Evolutionary conservation across 78 protist genomes (phyloP).

Genomic region (Bodo saltans): DNA sequence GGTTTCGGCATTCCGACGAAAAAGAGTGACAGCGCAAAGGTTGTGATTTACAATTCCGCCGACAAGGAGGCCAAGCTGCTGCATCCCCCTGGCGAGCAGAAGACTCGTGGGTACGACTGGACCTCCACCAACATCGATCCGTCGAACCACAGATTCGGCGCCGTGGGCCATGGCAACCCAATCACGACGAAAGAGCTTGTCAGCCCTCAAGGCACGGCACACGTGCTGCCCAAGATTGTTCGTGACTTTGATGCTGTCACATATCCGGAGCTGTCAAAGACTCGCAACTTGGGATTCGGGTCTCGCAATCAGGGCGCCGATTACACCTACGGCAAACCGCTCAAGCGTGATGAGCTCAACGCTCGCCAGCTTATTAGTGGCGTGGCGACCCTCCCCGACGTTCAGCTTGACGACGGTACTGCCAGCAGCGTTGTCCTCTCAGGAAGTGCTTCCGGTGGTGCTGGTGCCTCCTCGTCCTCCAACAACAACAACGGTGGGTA

Average conservation of each 20-base stretch:
- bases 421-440: too few relatives aligned
- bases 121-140: background rate
- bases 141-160: background rate
- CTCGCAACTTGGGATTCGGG: background rate
- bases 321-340: background rate
- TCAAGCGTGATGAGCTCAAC: background rate
- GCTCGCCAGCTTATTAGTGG: background rate
- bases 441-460: too few relatives aligned
- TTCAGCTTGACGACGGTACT: too few relatives aligned
- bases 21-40: too few relatives aligned
- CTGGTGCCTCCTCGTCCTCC: too few relatives aligned
- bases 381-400: too few relatives aligned
- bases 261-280: background rate
- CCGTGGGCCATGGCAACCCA: background rate
- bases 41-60: too few relatives aligned
- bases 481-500: background rate
- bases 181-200: background rate
- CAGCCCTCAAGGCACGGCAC: background rate
- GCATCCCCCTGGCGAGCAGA: background rate
- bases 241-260: background rate
- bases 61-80: too few relatives aligned
- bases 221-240: background rate
- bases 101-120: background rate
- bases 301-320: background rate
- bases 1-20: too few relatives aligned